Evolutionary conservation across 345 rosid species (phyloP), one percentile per base, ranked within the genome.

Genomic region (Citrus unshiu): DNA sequence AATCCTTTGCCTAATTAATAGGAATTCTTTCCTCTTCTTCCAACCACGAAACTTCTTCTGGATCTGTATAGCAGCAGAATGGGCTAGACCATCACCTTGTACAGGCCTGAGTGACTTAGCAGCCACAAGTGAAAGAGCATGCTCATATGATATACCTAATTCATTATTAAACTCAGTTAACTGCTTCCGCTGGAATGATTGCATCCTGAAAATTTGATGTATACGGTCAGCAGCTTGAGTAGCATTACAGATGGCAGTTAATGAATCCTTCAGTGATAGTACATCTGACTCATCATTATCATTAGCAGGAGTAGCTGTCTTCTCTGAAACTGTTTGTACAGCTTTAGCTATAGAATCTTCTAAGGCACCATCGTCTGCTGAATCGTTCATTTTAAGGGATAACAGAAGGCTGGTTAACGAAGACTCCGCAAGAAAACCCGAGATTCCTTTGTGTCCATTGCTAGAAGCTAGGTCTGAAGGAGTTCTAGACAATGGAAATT

Each of bases 161-260:
- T 82, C 85, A 29, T 85, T 84, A 32, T 83, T 84, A 81, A 22
- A 46, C 63, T 86, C 94, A 78, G 78, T 75, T 54, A 91, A 78
- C 80, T 92, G 90, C 83, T 91, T 95, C 88, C 84, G 74, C 77
- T 90, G 95, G 83, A 95, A 95, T 43, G 97, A 93, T 60, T 92
- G 98, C 89, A 93, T 84, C 83, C 98, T 88, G 84, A 92, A 92
- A 43, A 92, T 87, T 87, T 90, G 98, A 78, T 92, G 83, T 80
- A 95, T 91, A 30, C 94, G 93, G 78, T 83, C 88, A 79, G 98
- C 98, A 74, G 98, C 98, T 84, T 95, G 98, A 64, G 98, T 93
- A 66, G 98, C 98, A 85, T 95, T 95, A 73, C 91, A 86, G 72
- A 93, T 88, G 29, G 98, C 98, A 60, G 92, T 88, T 27, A 95